Evolutionary conservation across 371 early-diverging fungal species (phyloP).

Genomic region (Lichtheimia ramosa): DNA sequence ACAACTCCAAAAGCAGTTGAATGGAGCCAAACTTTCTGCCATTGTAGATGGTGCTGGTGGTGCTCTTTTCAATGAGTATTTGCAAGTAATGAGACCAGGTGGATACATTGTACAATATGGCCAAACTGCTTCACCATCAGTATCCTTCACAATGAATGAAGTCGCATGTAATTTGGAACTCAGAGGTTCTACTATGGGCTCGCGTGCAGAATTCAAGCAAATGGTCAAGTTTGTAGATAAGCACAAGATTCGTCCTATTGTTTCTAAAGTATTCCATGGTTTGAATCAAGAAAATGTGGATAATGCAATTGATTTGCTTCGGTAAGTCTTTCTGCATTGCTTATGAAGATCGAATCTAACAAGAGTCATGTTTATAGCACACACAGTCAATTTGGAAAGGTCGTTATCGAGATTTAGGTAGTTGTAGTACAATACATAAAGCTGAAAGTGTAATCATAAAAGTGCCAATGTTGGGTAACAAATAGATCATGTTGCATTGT

Average conservation of each 20-base stretch:
- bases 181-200: slow-evolving; percentile 67
- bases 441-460: no score
- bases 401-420: not conserved
- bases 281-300: slow-evolving; percentile 43
- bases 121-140: slow-evolving; percentile 13
- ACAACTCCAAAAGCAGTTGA: slow-evolving; percentile 41
- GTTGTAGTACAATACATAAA: no score
- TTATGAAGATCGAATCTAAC: not conserved
- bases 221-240: slow-evolving; percentile 60
- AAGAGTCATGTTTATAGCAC: not conserved
- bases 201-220: slow-evolving; percentile 60
- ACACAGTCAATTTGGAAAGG: not conserved
- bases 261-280: slow-evolving; percentile 59
- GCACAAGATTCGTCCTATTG: slow-evolving; percentile 59
- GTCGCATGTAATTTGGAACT: slow-evolving; percentile 59
- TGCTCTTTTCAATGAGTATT: slow-evolving; percentile 37
- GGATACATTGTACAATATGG: slow-evolving; percentile 43
- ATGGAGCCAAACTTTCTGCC: slow-evolving; percentile 43
- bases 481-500: no score
- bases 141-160: slow-evolving; percentile 45
- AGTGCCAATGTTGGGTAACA: no score
- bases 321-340: not conserved
- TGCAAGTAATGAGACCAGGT: slow-evolving; percentile 42
- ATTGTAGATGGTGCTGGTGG: slow-evolving; percentile 76
- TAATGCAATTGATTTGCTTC: slow-evolving; percentile 20